These are phyloP conservation scores for Eleusine indica DNA, from an alignment of 176 grass and related monocot species.

Conservation along the genomic window DNA sequence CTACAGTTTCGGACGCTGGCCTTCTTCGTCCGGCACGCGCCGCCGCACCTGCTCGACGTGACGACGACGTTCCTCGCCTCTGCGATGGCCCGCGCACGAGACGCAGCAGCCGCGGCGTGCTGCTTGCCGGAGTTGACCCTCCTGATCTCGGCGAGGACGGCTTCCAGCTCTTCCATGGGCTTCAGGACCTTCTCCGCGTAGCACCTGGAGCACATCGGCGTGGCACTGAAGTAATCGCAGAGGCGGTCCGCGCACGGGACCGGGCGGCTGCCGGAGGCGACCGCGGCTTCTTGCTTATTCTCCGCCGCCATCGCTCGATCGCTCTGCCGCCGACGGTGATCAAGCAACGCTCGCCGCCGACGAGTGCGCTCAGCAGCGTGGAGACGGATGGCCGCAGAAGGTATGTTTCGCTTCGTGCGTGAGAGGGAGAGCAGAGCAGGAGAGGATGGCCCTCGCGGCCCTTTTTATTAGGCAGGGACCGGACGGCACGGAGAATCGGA, in stretches of 20 bases:
- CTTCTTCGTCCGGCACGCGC: background rate
- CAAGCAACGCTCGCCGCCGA: too few relatives aligned
- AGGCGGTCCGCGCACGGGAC: background rate
- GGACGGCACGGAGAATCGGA: background rate
- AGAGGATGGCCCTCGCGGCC: too few relatives aligned
- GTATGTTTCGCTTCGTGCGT: background rate
- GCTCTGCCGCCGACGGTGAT: background rate
- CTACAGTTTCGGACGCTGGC: background rate
- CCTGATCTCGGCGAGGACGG: background rate
- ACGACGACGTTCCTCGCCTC: background rate
- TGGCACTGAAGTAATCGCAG: background rate
- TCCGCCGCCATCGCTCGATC: background rate
- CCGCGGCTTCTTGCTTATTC: background rate
- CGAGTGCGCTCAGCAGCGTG: background rate
- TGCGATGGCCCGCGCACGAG: background rate
- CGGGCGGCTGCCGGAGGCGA: too few relatives aligned
- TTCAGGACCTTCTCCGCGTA: background rate
- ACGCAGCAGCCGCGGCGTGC: too few relatives aligned
- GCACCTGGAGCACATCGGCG: slow-evolving; percentile 18
- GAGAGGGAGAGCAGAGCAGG: too few relatives aligned
- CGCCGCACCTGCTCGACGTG: background rate
- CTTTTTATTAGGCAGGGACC: too few relatives aligned
- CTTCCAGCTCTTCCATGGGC: background rate
- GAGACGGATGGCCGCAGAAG: background rate
- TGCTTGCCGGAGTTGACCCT: slow-evolving; percentile 9